Conservation (phyloP, 2,329 filamentous ascomycete genomes). For the Colletotrichum viniferum region DNA sequence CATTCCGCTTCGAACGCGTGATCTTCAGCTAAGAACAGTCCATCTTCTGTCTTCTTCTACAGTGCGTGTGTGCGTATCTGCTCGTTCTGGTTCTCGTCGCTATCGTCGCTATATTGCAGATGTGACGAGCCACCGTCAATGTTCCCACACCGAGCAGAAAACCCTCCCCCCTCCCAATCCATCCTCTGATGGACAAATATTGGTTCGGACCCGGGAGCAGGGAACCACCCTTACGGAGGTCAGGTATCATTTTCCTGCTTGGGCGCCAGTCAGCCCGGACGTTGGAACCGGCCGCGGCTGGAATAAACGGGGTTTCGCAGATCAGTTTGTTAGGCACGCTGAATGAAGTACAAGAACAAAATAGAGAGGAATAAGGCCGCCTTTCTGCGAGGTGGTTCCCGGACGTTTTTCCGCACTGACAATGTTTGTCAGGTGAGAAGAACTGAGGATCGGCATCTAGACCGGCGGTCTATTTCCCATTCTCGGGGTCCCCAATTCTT, state of each 20-base stretch:
- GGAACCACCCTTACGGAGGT: not conserved
- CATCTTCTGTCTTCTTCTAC: not conserved
- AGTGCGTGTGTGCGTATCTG: not conserved
- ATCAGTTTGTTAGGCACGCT: not conserved
- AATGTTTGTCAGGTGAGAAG: constrained; percentile 1
- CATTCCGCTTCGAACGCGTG: constrained; percentile 6
- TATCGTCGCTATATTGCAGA: not conserved
- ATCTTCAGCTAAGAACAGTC: not conserved
- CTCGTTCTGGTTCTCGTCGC: not conserved
- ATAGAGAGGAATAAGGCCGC: not conserved
- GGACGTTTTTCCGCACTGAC: not conserved
- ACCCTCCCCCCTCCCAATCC: not conserved
- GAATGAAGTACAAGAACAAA: not conserved
- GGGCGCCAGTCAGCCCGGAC: not conserved
- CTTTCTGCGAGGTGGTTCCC: not conserved
- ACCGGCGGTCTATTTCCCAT: not conserved
- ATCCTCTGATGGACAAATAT: not conserved
- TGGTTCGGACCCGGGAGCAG: not conserved
- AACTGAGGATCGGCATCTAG: constrained; percentile 17
- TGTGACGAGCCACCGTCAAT: not conserved
- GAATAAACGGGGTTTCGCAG: not conserved
- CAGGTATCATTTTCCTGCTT: not conserved
- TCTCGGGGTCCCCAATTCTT: not conserved
- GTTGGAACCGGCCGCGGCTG: not conserved
- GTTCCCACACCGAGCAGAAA: not conserved